phyloP scores from a whole-genome alignment of 1,284 basidiomycete species.

The Caloboletus firmus region DNA sequence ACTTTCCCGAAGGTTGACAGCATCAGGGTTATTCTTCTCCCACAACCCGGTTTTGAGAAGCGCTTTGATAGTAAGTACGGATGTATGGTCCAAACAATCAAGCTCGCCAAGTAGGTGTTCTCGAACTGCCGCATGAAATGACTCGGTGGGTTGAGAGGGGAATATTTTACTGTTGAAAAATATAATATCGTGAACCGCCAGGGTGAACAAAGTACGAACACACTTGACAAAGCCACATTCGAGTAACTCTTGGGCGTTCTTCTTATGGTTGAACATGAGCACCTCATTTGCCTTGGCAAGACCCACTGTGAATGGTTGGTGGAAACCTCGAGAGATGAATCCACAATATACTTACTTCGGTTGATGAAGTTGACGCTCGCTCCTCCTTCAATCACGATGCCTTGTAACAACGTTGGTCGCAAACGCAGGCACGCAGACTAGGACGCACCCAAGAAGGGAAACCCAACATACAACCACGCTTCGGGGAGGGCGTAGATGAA shows the following conservation, averaged over 20 bases:
- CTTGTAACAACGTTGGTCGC: slow-evolving; percentile 34
- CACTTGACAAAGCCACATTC: slow-evolving; percentile 68
- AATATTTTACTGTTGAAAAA: slow-evolving; percentile 53
- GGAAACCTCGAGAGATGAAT: neutral
- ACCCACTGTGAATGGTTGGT: slow-evolving; percentile 50
- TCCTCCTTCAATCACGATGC: slow-evolving; percentile 63
- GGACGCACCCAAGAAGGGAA: slow-evolving; percentile 64
- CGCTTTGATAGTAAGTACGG: slow-evolving; percentile 53
- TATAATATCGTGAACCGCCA: slow-evolving; percentile 2
- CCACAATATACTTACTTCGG: slow-evolving; percentile 43
- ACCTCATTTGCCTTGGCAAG: slow-evolving; percentile 66
- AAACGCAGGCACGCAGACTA: neutral
- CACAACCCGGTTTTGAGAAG: slow-evolving; percentile 56
- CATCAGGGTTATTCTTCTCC: slow-evolving; percentile 65
- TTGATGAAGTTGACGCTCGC: slow-evolving; percentile 68
- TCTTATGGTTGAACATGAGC: slow-evolving; percentile 67
- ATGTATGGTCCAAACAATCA: slow-evolving; percentile 52
- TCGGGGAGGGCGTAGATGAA: slow-evolving; percentile 68
- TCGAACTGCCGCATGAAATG: slow-evolving; percentile 56
- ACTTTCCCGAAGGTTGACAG: slow-evolving; percentile 65
- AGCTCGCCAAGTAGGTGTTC: slow-evolving; percentile 51
- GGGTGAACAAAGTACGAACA: slow-evolving; percentile 13
- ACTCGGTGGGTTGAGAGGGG: slow-evolving; percentile 48
- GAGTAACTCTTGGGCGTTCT: slow-evolving; percentile 56
- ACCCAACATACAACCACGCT: slow-evolving; percentile 63